Percentiles rank a stretch among this genome's conserved stretches.
These are phyloP conservation scores for Apophysomyces sp. DNA, from an alignment of 371 early-diverging fungal species.

Conservation along the genomic window DNA sequence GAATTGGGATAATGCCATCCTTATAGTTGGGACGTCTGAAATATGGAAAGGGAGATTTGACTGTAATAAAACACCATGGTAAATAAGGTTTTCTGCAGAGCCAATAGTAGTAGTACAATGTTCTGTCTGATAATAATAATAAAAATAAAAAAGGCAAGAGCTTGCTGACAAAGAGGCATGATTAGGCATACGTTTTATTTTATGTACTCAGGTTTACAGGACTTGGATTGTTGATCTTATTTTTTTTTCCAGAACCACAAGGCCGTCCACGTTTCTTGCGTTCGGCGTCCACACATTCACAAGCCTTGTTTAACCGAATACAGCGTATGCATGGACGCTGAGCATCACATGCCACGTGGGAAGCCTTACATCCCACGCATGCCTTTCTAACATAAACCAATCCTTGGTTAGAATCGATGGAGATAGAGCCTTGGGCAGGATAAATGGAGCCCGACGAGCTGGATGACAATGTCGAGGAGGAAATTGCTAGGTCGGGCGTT, in stretches of 20 bases:
- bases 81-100: too few species aligned
- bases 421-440: not conserved
- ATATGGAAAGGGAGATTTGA: too few species aligned
- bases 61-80: too few species aligned
- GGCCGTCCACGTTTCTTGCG: slow-evolving; percentile 62
- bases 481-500: too few species aligned
- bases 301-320: slow-evolving; percentile 49
- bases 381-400: slow-evolving; percentile 54
- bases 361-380: slow-evolving; percentile 54
- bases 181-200: too few species aligned
- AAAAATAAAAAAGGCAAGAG: too few species aligned
- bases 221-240: not conserved
- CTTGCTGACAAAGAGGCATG: too few species aligned
- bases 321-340: slow-evolving; percentile 62
- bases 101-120: too few species aligned
- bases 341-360: slow-evolving; percentile 60
- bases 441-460: not conserved
- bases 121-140: too few species aligned
- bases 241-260: slow-evolving; percentile 40
- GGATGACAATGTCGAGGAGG: slow-evolving; percentile 13
- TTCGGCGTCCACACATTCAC: slow-evolving; percentile 54
- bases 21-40: too few species aligned
- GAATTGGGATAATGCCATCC: too few species aligned
- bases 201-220: not conserved
- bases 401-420: not conserved